These are phyloP conservation scores for Podaxis rugospora DNA, from an alignment of 768 basidiomycete genomes.

Conservation along the genomic window DNA sequence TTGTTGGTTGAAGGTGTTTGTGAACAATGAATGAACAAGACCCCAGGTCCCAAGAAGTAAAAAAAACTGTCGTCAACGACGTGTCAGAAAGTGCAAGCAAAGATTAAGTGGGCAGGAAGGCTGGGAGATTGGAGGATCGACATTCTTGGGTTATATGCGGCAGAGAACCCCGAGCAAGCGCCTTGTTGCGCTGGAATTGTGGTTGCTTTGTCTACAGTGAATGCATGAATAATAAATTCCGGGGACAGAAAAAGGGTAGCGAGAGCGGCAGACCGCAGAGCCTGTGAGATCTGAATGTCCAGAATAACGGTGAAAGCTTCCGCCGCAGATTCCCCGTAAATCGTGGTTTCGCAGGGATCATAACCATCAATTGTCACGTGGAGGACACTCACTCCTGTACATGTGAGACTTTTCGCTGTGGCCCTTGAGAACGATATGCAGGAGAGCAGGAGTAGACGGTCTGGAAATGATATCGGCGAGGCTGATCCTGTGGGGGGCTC, in stretches of 20 bases:
- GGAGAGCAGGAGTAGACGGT: background rate
- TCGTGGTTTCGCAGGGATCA: background rate
- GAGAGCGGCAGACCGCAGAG: background rate
- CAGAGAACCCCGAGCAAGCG: background rate
- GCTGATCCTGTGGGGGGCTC: background rate
- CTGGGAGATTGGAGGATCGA: background rate
- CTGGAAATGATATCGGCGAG: background rate
- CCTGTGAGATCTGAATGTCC: constrained; percentile 8
- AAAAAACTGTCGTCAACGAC: constrained; percentile 41
- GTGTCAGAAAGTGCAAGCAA: constrained; percentile 18
- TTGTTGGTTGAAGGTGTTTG: constrained; percentile 1
- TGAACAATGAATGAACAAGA: constrained; percentile 22
- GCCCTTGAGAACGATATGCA: background rate
- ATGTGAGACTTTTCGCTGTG: background rate
- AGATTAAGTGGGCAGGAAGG: background rate
- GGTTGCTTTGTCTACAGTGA: constrained; percentile 10
- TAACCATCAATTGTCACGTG: background rate
- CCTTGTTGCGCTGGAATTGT: constrained; percentile 5
- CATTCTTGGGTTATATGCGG: background rate
- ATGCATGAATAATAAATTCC: background rate
- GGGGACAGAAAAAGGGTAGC: background rate
- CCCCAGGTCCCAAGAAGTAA: constrained; percentile 42
- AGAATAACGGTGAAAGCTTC: constrained; percentile 12
- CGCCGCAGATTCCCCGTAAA: background rate
- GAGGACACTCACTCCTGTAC: background rate